These are phyloP conservation scores for Pugionium dolabratum DNA, from an alignment of 345 rosid species.

Conservation along the genomic window DNA sequence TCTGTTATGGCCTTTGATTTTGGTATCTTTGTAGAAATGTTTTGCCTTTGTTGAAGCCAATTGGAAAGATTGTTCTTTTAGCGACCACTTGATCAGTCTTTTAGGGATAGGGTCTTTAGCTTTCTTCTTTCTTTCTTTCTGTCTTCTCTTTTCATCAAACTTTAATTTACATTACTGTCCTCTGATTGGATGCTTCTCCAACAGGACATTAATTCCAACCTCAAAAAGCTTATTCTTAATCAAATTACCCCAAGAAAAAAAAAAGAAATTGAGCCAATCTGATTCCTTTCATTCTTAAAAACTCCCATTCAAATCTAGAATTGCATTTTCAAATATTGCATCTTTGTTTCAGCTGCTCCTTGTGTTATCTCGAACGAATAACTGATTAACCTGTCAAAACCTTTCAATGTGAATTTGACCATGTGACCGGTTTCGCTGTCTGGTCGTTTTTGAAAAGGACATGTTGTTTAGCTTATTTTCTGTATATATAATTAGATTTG, in stretches of 20 bases:
- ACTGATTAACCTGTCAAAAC: constrained; percentile 34
- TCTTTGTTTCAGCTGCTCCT: constrained; percentile 18
- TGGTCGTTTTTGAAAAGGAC: constrained; percentile 53
- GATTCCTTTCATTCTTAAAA: neutral
- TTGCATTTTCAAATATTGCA: constrained; percentile 20
- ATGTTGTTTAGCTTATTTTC: constrained; percentile 44
- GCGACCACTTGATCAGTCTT: constrained; percentile 41
- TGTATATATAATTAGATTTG: constrained; percentile 51
- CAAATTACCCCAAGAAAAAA: constrained; percentile 1
- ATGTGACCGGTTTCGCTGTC: constrained; percentile 39
- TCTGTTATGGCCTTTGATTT: constrained; percentile 14
- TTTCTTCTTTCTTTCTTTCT: constrained; percentile 18
- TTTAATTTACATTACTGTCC: constrained; percentile 27
- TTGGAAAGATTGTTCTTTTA: constrained; percentile 25
- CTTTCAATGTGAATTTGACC: constrained; percentile 34
- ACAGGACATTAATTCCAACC: constrained; percentile 1
- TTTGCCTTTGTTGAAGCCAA: constrained; percentile 4
- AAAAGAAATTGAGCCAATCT: constrained; percentile 5
- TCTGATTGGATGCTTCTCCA: constrained; percentile 30
- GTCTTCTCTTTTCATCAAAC: constrained; percentile 31
- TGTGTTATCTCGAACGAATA: constrained; percentile 29
- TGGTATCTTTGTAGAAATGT: neutral
- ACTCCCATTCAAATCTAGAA: constrained; percentile 18
- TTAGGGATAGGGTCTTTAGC: constrained; percentile 44
- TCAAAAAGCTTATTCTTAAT: constrained; percentile 14